Evolutionary conservation across 371 early-diverging fungal species (phyloP), one percentile per base, ranked within the genome.

Genomic region (Syncephalastrum racemosum): DNA sequence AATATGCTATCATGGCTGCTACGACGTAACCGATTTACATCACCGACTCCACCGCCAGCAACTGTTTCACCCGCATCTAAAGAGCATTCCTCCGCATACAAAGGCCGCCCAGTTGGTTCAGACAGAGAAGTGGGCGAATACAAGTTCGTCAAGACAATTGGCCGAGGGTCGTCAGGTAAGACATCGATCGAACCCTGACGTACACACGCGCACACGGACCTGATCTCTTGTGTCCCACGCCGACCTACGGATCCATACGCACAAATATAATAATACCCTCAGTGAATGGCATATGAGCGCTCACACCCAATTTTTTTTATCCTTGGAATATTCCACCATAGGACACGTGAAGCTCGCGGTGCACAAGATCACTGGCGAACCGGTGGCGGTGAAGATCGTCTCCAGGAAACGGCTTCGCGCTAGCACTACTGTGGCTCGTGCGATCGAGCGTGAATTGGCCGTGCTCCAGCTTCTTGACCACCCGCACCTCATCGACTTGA

Each of bases 381-480:
- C 62, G 51, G 77, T 73, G 10, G 77, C 77, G 4, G 71, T 77
- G 47, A 77, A 77, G 39, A 69, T 71, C 44, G 71, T 77, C 14
- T 50, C 73, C 2, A 65, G 71, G 15, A 60, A 53, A 23, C 71
- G 71, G 13, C 46, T 77, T 5, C 43, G 56, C 41, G 55, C 67
- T 18, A 62, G 82, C 65, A 55, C 68, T 59, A 46, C 79, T 65
- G 47, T 76, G 66, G 55, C 82, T 66, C 61, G 83, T 74, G 62
- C 74, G n/a, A 85, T 87, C 27, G 78, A 84, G 54, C 70, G 82
- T 25, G 90, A 90, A 65, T 75, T 90, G 44, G 90, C 89, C 13
- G 85, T 90, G 18, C 59, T 90, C 45, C 86, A 90, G 57, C 78
- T 87, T 49, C 66, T 81, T 39, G 64, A 77, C 43, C 90, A 90